Percentiles rank a stretch among this genome's conserved stretches.
phyloP scores from a whole-genome alignment of 2,329 filamentous ascomycete species.

The Phialemonium atrogriseum region DNA sequence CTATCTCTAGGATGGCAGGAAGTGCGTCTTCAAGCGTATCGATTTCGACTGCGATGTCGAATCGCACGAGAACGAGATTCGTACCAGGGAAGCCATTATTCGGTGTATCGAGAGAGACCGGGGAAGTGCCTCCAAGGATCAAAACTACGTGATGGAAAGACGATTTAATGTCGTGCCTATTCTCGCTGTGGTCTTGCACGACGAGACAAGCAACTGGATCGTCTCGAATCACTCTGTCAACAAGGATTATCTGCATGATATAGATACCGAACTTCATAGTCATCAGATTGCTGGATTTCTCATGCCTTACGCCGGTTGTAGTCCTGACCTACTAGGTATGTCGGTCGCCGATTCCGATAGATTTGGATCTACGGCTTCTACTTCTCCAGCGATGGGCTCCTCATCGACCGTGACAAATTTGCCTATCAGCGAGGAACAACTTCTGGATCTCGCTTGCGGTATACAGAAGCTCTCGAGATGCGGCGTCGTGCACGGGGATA shows the following conservation, averaged over 20 bases:
- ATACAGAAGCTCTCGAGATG: conserved; percentile 3
- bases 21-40: conserved; percentile 14
- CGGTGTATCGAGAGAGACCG: conserved; percentile 2
- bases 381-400: neutral
- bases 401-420: neutral
- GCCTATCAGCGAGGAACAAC: conserved; percentile 4
- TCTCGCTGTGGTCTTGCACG: conserved; percentile 8
- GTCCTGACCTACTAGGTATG: conserved; percentile 2
- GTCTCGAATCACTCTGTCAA: neutral
- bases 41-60: conserved; percentile 11
- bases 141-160: conserved; percentile 8
- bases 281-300: neutral
- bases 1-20: conserved; percentile 7
- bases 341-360: neutral
- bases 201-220: conserved; percentile 4
- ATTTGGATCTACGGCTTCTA: neutral
- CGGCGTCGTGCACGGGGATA: conserved; percentile 4
- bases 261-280: neutral
- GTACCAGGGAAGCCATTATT: conserved; percentile 6
- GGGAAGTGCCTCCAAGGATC: conserved; percentile 4
- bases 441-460: conserved; percentile 2
- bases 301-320: conserved; percentile 2
- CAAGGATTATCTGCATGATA: too few species aligned
- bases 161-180: conserved; percentile 10
- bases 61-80: conserved; percentile 9